A percentile compares a stretch with the other conserved stretches of the same genome.
Evolutionary conservation across 2,329 filamentous ascomycete genomes (phyloP).

Genomic region (Leptosphaerulina australis): DNA sequence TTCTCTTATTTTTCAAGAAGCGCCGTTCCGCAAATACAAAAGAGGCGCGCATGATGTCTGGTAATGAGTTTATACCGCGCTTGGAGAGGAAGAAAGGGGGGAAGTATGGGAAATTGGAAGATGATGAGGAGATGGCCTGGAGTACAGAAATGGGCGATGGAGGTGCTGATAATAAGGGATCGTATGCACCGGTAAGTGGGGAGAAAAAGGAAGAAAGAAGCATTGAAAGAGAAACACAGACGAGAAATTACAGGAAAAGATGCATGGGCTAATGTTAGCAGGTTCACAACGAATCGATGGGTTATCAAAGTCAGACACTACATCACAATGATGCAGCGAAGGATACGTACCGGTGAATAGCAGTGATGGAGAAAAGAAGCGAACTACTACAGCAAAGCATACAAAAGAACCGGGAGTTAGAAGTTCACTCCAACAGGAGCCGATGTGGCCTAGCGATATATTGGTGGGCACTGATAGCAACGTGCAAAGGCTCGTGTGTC

Average conservation of each 20-base stretch:
- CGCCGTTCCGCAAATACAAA: not conserved
- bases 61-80: not conserved
- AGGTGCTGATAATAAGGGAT: not conserved
- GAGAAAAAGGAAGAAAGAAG: too few species aligned
- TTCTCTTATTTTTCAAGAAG: slow-evolving; percentile 10
- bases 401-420: too few species aligned
- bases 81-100: slow-evolving; percentile 2
- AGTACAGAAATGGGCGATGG: slow-evolving; percentile 9
- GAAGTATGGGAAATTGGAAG: slow-evolving; percentile 12
- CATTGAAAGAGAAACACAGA: too few species aligned
- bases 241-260: too few species aligned
- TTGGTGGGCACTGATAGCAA: too few species aligned
- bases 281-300: slow-evolving; percentile 15
- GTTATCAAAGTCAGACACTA: slow-evolving; percentile 15
- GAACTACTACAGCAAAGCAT: too few species aligned
- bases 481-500: too few species aligned
- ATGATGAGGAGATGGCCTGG: slow-evolving; percentile 16
- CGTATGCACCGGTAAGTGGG: slow-evolving; percentile 8
- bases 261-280: not conserved
- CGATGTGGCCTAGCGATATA: too few species aligned
- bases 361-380: too few species aligned
- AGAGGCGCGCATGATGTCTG: not conserved
- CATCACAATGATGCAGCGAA: not conserved
- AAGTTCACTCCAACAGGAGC: too few species aligned
- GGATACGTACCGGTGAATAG: slow-evolving; percentile 5